phyloP scores from a whole-genome alignment of 495 filamentous ascomycete genomes.

The Hypomontagnella submonticulosa region DNA sequence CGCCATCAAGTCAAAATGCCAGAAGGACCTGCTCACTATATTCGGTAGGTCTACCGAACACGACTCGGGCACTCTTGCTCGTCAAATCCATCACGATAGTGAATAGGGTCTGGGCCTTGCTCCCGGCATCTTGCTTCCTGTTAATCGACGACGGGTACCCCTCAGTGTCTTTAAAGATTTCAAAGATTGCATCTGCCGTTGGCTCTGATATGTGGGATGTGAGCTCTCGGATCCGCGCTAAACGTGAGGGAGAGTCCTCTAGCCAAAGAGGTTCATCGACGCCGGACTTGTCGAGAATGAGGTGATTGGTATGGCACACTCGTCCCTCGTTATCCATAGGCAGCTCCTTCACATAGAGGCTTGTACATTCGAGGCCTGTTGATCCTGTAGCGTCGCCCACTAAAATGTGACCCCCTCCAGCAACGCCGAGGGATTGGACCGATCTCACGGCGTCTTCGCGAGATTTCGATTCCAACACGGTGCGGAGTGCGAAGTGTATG shows the following conservation, averaged over 20 bases:
- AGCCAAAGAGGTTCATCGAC: conserved; percentile 65
- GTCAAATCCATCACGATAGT: conserved; percentile 62
- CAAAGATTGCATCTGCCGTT: conserved; percentile 31
- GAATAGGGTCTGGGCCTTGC: conserved; percentile 55
- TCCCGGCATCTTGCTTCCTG: conserved; percentile 34
- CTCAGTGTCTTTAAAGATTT: conserved; percentile 40
- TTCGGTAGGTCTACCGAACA: conserved; percentile 56
- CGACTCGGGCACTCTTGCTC: conserved; percentile 49
- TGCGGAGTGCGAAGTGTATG: conserved; percentile 70
- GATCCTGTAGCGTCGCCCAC: conserved; percentile 65
- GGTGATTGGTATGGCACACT: conserved; percentile 73
- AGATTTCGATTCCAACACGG: conserved; percentile 66
- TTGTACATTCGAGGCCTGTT: conserved; percentile 69
- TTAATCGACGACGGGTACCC: conserved; percentile 44
- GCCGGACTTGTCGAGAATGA: conserved; percentile 51
- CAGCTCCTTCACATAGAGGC: conserved; percentile 62
- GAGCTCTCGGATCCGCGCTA: conserved; percentile 60
- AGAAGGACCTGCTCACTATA: conserved; percentile 33
- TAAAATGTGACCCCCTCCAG: conserved; percentile 70
- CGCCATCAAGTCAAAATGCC: conserved; percentile 23
- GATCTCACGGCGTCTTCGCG: conserved; percentile 61
- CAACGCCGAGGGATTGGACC: conserved; percentile 65
- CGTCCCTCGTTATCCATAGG: conserved; percentile 57
- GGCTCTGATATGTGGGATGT: conserved; percentile 43
- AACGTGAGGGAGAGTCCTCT: conserved; percentile 62